Evolutionary conservation across 352 stramenopile genomes (phyloP), one percentile per base, ranked within the genome.

Genomic region (Paralagenidium karlingii): DNA sequence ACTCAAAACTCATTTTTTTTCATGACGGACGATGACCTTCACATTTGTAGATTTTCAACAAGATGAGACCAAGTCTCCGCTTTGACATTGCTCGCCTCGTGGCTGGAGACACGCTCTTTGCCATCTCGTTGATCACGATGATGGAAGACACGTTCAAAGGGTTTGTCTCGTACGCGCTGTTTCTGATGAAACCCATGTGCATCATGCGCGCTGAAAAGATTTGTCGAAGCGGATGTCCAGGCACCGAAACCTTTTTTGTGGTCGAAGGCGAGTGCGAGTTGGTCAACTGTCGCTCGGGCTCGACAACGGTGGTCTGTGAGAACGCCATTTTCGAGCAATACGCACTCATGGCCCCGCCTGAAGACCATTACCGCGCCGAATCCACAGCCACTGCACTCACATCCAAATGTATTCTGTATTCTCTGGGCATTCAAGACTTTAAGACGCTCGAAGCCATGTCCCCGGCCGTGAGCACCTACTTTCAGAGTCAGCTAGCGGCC

Each of bases 91-190:
- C 74, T 9, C 74, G 74, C 0, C 41, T 88, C n/a, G 77, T 91
- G 9, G 73, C 77, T 0, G 65, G 64, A 8, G 74, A 87, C 31
- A 82, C 60, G 26, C 59, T 91, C 19, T 82, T 88, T 36, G 59
- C 67, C 11, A 91, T 91, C 46, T 68, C 71, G 19, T 54, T 91
- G 32, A 82, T 91, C 34, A 87, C 77, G 1, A 67, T 83, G 9
- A 88, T 91, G 74, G 77, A 91, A 24, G 76, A 86, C 37, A 60
- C 67, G n/a, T 88, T 88, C 43, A 91, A 91, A 40, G 77, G 77
- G 2, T 91, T 91, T 32, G 77, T 91, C n/a, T 87, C 71, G 11
- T 91, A 88, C 32, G 73, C 73, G 10, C 58, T 91, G 10, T 91
- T 91, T 34, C 52, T 82, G 15, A 55, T 91, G 54, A 78, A 83